Evolutionary conservation across 306 rosid genomes (phyloP).

Genomic region (Ceratonia siliqua): DNA sequence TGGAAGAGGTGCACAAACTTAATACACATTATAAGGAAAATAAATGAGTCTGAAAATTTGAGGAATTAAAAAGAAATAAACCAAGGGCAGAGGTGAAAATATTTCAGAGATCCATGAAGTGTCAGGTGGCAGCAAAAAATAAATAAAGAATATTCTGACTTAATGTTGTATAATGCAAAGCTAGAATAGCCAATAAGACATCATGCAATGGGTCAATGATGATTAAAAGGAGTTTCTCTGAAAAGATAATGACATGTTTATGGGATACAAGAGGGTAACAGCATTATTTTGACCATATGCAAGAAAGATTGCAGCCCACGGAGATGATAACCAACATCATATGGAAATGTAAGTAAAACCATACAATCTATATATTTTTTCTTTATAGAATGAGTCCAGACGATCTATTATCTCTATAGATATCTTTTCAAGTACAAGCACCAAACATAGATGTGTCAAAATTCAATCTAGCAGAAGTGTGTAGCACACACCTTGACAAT

Average conservation of each 20-base stretch:
- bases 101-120: background rate
- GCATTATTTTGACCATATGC: slow-evolving; percentile 2
- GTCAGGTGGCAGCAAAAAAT: background rate
- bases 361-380: too few species aligned
- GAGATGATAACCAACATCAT: slow-evolving; percentile 23
- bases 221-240: background rate
- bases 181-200: slow-evolving; percentile 1
- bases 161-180: slow-evolving; percentile 20
- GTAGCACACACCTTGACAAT: slow-evolving; percentile 72
- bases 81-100: slow-evolving; percentile 5
- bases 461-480: slow-evolving; percentile 26
- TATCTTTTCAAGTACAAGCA: background rate
- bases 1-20: slow-evolving; percentile 13
- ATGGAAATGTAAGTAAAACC: background rate
- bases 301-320: slow-evolving; percentile 6
- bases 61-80: slow-evolving; percentile 13
- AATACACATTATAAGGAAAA: slow-evolving; percentile 1
- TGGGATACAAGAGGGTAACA: background rate
- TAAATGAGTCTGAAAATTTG: background rate
- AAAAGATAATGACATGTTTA: slow-evolving; percentile 22
- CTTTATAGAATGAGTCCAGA: too few species aligned
- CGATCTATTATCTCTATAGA: background rate
- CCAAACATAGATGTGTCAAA: slow-evolving; percentile 18
- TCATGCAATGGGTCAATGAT: slow-evolving; percentile 6
- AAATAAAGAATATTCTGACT: background rate